These are phyloP conservation scores for Rhizopogon sp. DNA, from an alignment of 768 basidiomycete species.

Conservation along the genomic window DNA sequence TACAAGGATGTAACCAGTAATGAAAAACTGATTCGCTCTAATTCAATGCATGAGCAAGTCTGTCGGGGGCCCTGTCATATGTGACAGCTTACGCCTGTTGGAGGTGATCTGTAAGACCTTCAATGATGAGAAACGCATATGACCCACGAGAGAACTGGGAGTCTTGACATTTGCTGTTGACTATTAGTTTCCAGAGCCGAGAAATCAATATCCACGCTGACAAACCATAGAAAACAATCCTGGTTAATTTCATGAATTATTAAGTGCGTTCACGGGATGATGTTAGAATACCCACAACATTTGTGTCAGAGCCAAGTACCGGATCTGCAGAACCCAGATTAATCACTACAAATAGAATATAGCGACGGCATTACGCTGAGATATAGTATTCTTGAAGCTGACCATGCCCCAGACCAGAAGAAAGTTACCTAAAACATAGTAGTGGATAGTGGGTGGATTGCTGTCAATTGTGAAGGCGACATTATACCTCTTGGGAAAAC, in stretches of 20 bases:
- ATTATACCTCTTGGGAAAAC: conserved; percentile 31
- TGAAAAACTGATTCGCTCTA: neutral
- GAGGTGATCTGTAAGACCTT: neutral
- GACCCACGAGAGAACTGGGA: neutral
- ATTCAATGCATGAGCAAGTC: neutral
- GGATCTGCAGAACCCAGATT: neutral
- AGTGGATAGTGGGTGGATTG: neutral
- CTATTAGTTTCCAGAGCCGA: neutral
- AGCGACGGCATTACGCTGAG: neutral
- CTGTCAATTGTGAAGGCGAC: neutral
- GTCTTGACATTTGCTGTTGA: neutral
- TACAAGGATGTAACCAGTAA: neutral
- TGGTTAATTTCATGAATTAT: neutral
- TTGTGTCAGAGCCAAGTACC: neutral
- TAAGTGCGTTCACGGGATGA: neutral
- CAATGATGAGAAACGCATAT: neutral
- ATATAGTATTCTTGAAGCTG: neutral
- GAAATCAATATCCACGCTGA: neutral
- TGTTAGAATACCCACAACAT: neutral
- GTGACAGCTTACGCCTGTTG: neutral
- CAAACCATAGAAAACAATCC: neutral
- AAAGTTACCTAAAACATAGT: neutral
- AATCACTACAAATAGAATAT: neutral
- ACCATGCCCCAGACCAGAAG: neutral
- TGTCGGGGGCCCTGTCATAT: neutral